Percentiles rank a stretch among this genome's conserved stretches.
Evolutionary conservation across 164 flowering plant genomes (phyloP).

Genomic region (Tinospora cordifolia): DNA sequence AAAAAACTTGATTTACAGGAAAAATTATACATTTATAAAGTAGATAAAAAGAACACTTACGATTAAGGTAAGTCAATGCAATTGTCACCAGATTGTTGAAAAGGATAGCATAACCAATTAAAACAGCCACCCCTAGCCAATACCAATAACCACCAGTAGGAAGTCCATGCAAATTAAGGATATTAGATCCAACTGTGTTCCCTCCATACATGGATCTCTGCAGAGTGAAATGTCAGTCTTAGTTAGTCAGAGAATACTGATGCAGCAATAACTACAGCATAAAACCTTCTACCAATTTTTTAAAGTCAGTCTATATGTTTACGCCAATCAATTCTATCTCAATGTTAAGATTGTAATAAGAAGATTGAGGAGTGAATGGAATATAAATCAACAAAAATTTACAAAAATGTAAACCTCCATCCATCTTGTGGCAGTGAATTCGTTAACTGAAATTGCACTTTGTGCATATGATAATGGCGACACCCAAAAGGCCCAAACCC

Average conservation of each 20-base stretch:
- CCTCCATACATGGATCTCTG: conserved; percentile 44
- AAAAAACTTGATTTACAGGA: neutral
- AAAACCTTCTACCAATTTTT: neutral
- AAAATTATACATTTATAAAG: neutral
- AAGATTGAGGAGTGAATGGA: neutral
- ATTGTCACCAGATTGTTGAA: conserved; percentile 55
- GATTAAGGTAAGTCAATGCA: conserved; percentile 61
- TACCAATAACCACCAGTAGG: conserved; percentile 57
- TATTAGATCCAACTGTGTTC: conserved; percentile 43
- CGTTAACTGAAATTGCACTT: conserved; percentile 73
- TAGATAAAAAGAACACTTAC: conserved; percentile 37
- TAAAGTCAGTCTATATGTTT: neutral
- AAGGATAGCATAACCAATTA: conserved; percentile 42
- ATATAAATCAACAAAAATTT: conserved; percentile 3
- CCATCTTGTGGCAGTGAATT: conserved; percentile 79
- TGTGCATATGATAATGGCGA: conserved; percentile 88
- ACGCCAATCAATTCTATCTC: neutral
- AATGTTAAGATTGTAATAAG: neutral
- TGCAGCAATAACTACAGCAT: neutral
- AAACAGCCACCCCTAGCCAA: conserved; percentile 70
- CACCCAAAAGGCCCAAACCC: conserved; percentile 82
- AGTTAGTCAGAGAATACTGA: neutral
- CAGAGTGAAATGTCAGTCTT: conserved; percentile 11
- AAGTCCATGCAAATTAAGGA: conserved; percentile 45
- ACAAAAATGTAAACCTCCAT: conserved; percentile 37